These are phyloP conservation scores for Psidium guajava DNA, from an alignment of 345 rosid genomes.

Conservation along the genomic window DNA sequence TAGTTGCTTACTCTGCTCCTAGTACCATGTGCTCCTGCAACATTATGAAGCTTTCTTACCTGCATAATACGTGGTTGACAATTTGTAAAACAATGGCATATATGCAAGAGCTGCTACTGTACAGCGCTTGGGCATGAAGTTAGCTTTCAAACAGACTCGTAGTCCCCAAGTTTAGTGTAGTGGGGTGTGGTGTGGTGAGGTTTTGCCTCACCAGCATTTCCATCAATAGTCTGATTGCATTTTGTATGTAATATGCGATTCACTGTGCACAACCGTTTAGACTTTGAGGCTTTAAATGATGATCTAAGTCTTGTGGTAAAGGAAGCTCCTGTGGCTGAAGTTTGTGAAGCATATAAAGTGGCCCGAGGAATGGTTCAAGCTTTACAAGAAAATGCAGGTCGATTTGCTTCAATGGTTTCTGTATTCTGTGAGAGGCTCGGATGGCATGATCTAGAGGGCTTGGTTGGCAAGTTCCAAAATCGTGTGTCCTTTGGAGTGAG, in stretches of 20 bases:
- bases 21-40: background rate
- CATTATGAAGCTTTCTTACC: background rate
- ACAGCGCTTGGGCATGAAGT: too few relatives aligned
- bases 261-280: background rate
- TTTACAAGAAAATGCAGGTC: constrained; percentile 93
- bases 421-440: constrained; percentile 94
- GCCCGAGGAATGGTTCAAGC: constrained; percentile 98
- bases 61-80: background rate
- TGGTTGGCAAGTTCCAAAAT: constrained; percentile 87
- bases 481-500: constrained; percentile 98
- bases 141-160: too few relatives aligned
- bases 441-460: constrained; percentile 93
- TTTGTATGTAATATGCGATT: background rate
- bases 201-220: background rate
- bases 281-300: constrained; percentile 1
- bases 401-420: constrained; percentile 97
- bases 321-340: constrained; percentile 88
- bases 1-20: background rate
- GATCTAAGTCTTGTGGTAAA: constrained; percentile 26
- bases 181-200: too few relatives aligned
- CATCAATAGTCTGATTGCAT: background rate
- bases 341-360: constrained; percentile 88
- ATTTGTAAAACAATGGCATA: background rate
- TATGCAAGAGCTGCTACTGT: background rate
- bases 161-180: too few relatives aligned